phyloP scores from a whole-genome alignment of 2,329 filamentous ascomycete species.

The Claviceps sp. region DNA sequence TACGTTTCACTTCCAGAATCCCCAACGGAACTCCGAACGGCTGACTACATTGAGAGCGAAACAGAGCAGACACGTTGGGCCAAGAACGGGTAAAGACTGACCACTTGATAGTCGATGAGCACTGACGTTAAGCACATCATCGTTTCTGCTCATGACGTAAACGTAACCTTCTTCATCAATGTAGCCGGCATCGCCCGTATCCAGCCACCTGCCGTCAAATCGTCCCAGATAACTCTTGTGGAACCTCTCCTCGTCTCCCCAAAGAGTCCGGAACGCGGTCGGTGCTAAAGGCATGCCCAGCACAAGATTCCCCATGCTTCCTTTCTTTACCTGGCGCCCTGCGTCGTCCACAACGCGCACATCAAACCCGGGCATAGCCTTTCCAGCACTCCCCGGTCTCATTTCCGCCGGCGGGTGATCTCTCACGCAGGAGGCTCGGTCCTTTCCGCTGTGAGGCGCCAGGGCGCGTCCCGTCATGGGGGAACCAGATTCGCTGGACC shows the following conservation, averaged over 20 bases:
- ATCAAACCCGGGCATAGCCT: constrained; percentile 84
- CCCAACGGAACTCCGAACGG: background rate
- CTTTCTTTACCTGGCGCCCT: constrained; percentile 55
- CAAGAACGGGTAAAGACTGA: constrained; percentile 22
- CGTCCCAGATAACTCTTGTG: constrained; percentile 74
- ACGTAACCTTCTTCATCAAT: constrained; percentile 62
- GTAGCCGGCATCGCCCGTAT: constrained; percentile 83
- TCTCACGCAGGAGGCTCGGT: constrained; percentile 31
- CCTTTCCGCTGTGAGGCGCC: constrained; percentile 42
- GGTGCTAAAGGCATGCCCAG: constrained; percentile 71
- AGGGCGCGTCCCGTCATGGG: constrained; percentile 44
- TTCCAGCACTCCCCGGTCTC: constrained; percentile 78
- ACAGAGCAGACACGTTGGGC: too few relatives aligned
- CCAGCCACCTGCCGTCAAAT: constrained; percentile 71
- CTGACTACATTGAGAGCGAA: background rate
- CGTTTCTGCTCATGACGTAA: constrained; percentile 50
- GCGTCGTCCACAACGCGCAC: constrained; percentile 72
- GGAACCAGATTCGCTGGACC: constrained; percentile 45
- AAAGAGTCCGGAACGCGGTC: constrained; percentile 73
- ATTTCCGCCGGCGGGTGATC: constrained; percentile 36
- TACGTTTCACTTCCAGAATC: too few relatives aligned
- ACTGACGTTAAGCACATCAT: constrained; percentile 94
- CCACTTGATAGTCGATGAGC: constrained; percentile 83
- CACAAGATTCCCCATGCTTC: constrained; percentile 85
- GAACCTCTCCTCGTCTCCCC: constrained; percentile 75